These are phyloP conservation scores for Magnusiomyces clavatus DNA, from an alignment of 1,139 yeast genomes.

Conservation along the genomic window DNA sequence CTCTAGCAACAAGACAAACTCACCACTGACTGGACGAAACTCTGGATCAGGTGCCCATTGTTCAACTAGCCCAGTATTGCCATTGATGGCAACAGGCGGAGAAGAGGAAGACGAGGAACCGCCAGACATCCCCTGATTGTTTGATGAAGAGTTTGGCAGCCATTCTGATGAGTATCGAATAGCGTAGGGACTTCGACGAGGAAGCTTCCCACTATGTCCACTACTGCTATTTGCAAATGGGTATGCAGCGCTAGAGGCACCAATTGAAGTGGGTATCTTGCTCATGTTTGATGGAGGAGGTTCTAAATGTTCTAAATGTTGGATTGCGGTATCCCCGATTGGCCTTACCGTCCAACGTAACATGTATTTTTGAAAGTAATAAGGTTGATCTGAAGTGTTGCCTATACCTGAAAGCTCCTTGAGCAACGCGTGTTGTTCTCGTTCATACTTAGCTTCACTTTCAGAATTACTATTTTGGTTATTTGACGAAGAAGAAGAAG, in stretches of 20 bases:
- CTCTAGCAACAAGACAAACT: constrained; percentile 26
- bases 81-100: constrained; percentile 7
- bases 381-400: not conserved
- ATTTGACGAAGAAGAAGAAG: not conserved
- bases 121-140: too few species aligned
- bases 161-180: constrained; percentile 24
- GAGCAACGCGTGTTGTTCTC: not conserved
- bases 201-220: too few species aligned
- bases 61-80: constrained; percentile 15
- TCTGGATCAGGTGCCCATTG: constrained; percentile 23
- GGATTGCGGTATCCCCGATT: constrained; percentile 1
- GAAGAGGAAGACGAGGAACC: too few species aligned
- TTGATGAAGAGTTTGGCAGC: constrained; percentile 16
- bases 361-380: constrained; percentile 11
- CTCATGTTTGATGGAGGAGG: constrained; percentile 1
- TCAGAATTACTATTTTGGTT: not conserved
- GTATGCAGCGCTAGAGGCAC: too few species aligned
- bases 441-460: too few species aligned
- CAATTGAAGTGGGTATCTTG: too few species aligned
- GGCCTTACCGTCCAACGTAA: constrained; percentile 11
- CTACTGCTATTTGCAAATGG: too few species aligned
- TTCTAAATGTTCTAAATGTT: constrained; percentile 4
- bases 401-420: constrained; percentile 3
- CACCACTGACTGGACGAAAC: constrained; percentile 24
- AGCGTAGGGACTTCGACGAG: constrained; percentile 15